Evolutionary conservation across 495 filamentous ascomycete genomes (phyloP), one percentile per base, ranked within the genome.

Genomic region (Pyrenula aspistea): DNA sequence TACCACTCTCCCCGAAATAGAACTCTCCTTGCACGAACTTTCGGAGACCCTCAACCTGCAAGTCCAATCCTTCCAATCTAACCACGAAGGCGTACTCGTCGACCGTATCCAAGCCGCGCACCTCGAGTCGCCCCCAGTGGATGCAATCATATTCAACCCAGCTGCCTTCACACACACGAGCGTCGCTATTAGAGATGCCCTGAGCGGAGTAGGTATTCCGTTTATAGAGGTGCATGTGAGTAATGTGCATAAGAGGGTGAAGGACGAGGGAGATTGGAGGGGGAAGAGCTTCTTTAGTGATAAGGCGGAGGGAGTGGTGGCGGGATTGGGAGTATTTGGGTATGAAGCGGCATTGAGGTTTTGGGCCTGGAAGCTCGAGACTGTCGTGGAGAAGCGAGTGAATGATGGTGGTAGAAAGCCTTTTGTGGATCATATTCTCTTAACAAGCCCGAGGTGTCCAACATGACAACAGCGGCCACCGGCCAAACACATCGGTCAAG

Each of bases 191-290:
- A 74, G 85, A 2, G 86, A 89, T 67, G 83, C 86, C 4, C 65
- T 88, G 54, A 60, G 82, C 4, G 83, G 77, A 12, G 81, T 87
- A 0, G 68, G 63, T 8, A 81, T 86, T 22, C 84, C 85, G 0
- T 88, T 88, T 58, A 74, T 89, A 36, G 86, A 89, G 72, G 61
- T 86, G 12, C 85, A 89, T 67, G 77, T 86, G 54, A 81, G 68
- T 49, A 88, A 88, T 67, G 76, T 87, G 8, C 83, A 89, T 67
- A 77, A 76, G 53, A 65, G 85, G 11, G 31, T 15, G 15, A 42
- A 42, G 31, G 15, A 4, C 8, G 31, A 42, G 31, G 84, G 87
- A 71, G 59, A 73, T 10, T 88, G 73, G 59, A 71, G 84, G 57
- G 73, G 81, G 57, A 80, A 85, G 50, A 83, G 80, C 55, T 87